phyloP scores from a whole-genome alignment of 805 yeast genomes.

The Yamadazyma philogaea region DNA sequence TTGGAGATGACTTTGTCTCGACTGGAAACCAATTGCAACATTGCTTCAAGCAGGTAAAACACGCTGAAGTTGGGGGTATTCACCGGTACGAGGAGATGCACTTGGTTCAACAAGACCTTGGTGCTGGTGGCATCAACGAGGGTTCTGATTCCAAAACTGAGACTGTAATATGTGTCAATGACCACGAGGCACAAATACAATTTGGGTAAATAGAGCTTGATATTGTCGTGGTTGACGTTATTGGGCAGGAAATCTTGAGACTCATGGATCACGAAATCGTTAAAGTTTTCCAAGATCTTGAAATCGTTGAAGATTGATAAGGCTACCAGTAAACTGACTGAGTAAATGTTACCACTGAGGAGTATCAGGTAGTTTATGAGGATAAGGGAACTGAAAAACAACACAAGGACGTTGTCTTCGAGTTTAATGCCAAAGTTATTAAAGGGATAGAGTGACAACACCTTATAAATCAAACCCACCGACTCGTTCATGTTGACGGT shows the following conservation, averaged over 20 bases:
- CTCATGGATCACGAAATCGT: slow-evolving; percentile 23
- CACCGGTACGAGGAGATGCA: slow-evolving; percentile 18
- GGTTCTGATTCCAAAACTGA: slow-evolving; percentile 34
- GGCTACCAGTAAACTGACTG: slow-evolving; percentile 53
- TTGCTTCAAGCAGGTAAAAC: slow-evolving; percentile 13
- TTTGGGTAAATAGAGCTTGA: slow-evolving; percentile 35
- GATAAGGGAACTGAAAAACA: slow-evolving; percentile 30
- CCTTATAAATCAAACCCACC: slow-evolving; percentile 31
- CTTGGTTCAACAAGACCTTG: slow-evolving; percentile 13
- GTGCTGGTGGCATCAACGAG: slow-evolving; percentile 9
- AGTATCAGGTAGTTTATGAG: slow-evolving; percentile 54
- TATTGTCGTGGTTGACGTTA: slow-evolving; percentile 20
- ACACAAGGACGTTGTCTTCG: slow-evolving; percentile 24
- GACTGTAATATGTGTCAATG: slow-evolving; percentile 30
- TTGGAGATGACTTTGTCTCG: slow-evolving; percentile 15
- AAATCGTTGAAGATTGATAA: slow-evolving; percentile 58
- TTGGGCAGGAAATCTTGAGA: slow-evolving; percentile 7
- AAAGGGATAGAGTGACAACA: slow-evolving; percentile 37
- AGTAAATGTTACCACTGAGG: slow-evolving; percentile 57
- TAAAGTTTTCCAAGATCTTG: slow-evolving; percentile 45
- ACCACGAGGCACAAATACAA: slow-evolving; percentile 47
- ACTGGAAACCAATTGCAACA: slow-evolving; percentile 15
- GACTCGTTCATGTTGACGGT: slow-evolving; percentile 31
- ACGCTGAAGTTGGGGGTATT: slow-evolving; percentile 10
- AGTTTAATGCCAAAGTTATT: slow-evolving; percentile 18